phyloP scores from a whole-genome alignment of 2,329 filamentous ascomycete species.

The Fusarium nematophilum region DNA sequence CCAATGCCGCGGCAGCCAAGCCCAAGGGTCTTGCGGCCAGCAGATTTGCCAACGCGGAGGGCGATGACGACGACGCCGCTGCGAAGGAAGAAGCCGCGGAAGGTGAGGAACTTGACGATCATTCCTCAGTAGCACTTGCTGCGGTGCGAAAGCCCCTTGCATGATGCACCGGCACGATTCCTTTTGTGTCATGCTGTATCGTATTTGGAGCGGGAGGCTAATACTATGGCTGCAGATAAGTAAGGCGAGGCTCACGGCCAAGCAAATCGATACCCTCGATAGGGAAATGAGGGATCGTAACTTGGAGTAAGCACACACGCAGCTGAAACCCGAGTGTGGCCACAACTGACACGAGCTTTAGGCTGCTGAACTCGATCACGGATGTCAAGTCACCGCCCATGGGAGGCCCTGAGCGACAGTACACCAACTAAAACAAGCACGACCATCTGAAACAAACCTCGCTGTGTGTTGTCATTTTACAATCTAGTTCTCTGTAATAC shows the following conservation, averaged over 20 bases:
- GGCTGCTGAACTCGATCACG: constrained; percentile 44
- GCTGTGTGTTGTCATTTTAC: constrained; percentile 28
- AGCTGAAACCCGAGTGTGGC: neutral
- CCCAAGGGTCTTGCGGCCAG: constrained; percentile 66
- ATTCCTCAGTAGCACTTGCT: constrained; percentile 73
- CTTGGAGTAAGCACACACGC: constrained; percentile 53
- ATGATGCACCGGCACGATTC: constrained; percentile 51
- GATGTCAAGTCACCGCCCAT: constrained; percentile 37
- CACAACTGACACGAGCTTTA: constrained; percentile 20
- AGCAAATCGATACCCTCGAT: constrained; percentile 65
- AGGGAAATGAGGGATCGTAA: constrained; percentile 68
- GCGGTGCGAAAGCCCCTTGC: constrained; percentile 70
- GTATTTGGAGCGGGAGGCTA: constrained; percentile 26
- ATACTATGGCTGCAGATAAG: constrained; percentile 51
- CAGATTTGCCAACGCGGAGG: constrained; percentile 60
- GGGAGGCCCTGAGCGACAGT: constrained; percentile 28
- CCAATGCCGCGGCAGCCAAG: constrained; percentile 56
- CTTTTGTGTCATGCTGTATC: constrained; percentile 31
- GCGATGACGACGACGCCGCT: constrained; percentile 49
- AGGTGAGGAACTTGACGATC: constrained; percentile 71
- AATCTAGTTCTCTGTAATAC: constrained; percentile 44
- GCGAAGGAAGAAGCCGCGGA: constrained; percentile 56
- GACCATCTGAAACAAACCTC: constrained; percentile 16
- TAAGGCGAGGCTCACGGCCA: constrained; percentile 58
- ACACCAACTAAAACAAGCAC: constrained; percentile 24